Evolutionary conservation across 2,329 filamentous ascomycete species (phyloP), one percentile per base, ranked within the genome.

Genomic region (Myriosclerotinia curreyana): DNA sequence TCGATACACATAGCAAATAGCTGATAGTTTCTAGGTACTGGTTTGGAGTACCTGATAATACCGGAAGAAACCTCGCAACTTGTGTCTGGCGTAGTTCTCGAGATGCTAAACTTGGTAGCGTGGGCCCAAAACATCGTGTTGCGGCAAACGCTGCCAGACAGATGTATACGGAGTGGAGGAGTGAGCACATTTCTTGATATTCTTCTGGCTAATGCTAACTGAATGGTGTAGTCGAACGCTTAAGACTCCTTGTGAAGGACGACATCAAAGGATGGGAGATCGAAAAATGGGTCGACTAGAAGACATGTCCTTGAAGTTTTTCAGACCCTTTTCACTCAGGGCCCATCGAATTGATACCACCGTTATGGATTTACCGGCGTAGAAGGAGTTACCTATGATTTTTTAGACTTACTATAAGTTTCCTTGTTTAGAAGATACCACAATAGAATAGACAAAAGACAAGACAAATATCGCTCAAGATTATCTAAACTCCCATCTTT

Each of bases 21-120:
- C 62, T 68, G 55, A 69, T 28, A 7, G 34, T 40, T 20, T 52
- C 20, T 48, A 87, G 85, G 76, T 96, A 97, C 77, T 96, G 93
- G 92, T 96, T 96, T 75, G 91, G 92, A 2, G 81, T 79, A 42
- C 87, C 89, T 25, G 86, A 96, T 77, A 78, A 75, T 51, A 80
- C 89, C 60, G 82, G 88, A 67, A 81, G 85, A 72, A 96, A 96
- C 77, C 76, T 97, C 71, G 93, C 93, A 51, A 96, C 92, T 56
- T 92, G 86, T 75, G 74, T 89, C 66, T 89, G 86, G 86, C 79
- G 84, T 68, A 82, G 81, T 40, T 79, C 80, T 51, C 79, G 83
- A 49, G 84, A 88, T 72, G 86, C 86, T 46, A 80, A 78, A 70
- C 79, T 80, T 67, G 86, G 85, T 65, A 85, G 84, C 38, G 76